Base-by-base conservation (phyloP, 108 stramenopile genomes). In the Nitzschia palea region DNA sequence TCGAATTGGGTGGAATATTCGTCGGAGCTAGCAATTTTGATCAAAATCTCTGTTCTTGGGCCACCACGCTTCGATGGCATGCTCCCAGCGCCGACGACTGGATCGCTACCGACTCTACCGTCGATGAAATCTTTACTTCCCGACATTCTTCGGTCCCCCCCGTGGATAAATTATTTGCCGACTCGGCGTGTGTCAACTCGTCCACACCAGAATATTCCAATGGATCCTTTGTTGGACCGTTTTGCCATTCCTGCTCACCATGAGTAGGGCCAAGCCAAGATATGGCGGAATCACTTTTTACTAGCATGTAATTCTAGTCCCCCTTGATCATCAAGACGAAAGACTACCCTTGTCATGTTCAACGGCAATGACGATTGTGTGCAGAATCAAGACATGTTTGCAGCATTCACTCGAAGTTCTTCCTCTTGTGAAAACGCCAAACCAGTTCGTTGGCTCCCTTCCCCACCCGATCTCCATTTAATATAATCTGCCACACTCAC, bases 401-500 rank as follows among this genome's bases (percentile, higher is more conserved):
- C 37, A 40, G 6, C 12, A 40, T 40, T 40, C 37, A 40, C 57
- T n/a, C 68, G 60, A 10, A 62, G 35, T 22, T 53, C 28, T 53
- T 79, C 78, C 2, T 68, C 51, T 1, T 47, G 14, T 20, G 80
- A 83, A 47, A 89, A 86, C 9, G 80, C 76, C 9, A 89, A 50
- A 0, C 87, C 87, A 55, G 66, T 71, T 50, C 87, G 68, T 37
- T 82, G 66, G 9, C 35, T 26, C n/a, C 60, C 72, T 36, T 17
- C 47, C 2, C 83, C 83, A 48, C 85, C 85, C 6, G 80, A 77
- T 37, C 85, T 71, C 80, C 81, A 89, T 12, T 67, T 50, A 44
- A 89, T 84, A 51, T 89, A 86, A n/a, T 88, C 82, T 25, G 44
- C 52, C 25, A 88, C 79, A 54, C 62, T 83, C 76, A n/a, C n/a